Conservation (phyloP, 371 early-diverging fungal genomes). For the Quaeritorhiza haematococci region DNA sequence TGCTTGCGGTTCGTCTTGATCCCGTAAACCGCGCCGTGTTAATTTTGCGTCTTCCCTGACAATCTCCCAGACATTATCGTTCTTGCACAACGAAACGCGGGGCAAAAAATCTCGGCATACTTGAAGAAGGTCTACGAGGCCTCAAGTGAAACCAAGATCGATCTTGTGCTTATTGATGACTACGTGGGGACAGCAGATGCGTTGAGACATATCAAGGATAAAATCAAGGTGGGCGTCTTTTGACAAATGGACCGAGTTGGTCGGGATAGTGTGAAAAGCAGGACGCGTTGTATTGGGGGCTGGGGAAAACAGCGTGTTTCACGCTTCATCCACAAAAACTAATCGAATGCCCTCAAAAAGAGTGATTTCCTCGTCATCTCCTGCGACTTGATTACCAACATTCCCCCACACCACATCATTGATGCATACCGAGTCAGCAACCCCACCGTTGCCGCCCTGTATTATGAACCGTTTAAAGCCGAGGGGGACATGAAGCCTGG, state of each 20-base stretch:
- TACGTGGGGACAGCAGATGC: slow-evolving; percentile 74
- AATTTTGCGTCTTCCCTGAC: not conserved
- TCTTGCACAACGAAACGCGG: slow-evolving; percentile 54
- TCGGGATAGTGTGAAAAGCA: not conserved
- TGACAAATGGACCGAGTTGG: not conserved
- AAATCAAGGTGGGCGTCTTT: slow-evolving; percentile 59
- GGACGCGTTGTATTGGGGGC: no score
- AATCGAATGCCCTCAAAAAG: slow-evolving; percentile 33
- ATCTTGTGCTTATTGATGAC: slow-evolving; percentile 65
- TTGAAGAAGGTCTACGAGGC: slow-evolving; percentile 64
- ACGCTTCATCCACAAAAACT: no score
- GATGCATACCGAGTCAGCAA: slow-evolving; percentile 72
- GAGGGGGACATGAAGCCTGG: slow-evolving; percentile 10
- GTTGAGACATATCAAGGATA: slow-evolving; percentile 67
- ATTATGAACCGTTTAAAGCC: slow-evolving; percentile 61
- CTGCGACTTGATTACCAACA: slow-evolving; percentile 81
- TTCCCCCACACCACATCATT: slow-evolving; percentile 73
- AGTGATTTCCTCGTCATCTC: slow-evolving; percentile 84
- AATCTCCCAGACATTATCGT: slow-evolving; percentile 69
- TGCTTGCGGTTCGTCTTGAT: not conserved
- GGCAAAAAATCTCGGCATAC: slow-evolving; percentile 62
- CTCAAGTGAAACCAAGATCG: slow-evolving; percentile 32
- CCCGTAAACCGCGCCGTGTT: no score
- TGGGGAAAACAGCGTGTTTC: no score
- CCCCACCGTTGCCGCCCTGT: slow-evolving; percentile 73